These are phyloP conservation scores for Huiozyma sinensis DNA, from an alignment of 805 yeast species.

Conservation along the genomic window DNA sequence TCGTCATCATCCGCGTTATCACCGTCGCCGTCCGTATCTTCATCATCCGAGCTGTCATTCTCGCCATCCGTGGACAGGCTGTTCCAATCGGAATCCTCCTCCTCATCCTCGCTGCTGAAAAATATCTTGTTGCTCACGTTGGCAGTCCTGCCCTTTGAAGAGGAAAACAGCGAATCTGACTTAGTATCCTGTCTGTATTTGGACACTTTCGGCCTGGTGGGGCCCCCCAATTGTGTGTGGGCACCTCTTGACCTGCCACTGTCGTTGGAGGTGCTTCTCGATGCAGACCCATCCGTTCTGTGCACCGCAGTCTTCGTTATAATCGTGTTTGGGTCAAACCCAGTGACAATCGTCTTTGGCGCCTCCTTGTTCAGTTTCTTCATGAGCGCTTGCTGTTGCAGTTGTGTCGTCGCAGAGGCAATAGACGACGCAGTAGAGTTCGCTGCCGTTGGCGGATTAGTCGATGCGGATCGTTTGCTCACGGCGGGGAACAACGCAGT, in stretches of 20 bases:
- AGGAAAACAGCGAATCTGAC: conserved; percentile 4
- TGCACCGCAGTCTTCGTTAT: conserved; percentile 3
- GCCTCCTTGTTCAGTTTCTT: conserved; percentile 5
- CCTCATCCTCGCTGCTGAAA: conserved; percentile 27
- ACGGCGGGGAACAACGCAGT: conserved; percentile 2
- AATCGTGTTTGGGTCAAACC: conserved; percentile 17
- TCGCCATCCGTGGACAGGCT: conserved; percentile 20
- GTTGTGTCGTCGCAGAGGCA: neutral
- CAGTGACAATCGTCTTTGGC: conserved; percentile 16
- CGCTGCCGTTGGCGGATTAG: too few relatives aligned
- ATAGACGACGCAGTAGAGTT: too few relatives aligned
- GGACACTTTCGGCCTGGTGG: neutral
- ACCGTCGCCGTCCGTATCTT: conserved; percentile 13
- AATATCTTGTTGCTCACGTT: conserved; percentile 14
- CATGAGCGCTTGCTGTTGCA: neutral
- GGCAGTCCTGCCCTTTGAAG: conserved; percentile 2
- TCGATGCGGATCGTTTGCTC: neutral
- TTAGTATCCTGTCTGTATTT: neutral
- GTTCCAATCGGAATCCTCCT: conserved; percentile 25
- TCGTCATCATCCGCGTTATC: conserved; percentile 13
- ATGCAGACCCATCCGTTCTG: neutral
- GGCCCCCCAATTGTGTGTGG: neutral
- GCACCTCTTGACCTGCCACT: neutral
- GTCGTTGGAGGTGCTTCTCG: neutral
- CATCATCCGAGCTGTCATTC: conserved; percentile 14